Evolutionary conservation across 1,284 basidiomycete species (phyloP).

Genomic region (Caloboletus firmus): DNA sequence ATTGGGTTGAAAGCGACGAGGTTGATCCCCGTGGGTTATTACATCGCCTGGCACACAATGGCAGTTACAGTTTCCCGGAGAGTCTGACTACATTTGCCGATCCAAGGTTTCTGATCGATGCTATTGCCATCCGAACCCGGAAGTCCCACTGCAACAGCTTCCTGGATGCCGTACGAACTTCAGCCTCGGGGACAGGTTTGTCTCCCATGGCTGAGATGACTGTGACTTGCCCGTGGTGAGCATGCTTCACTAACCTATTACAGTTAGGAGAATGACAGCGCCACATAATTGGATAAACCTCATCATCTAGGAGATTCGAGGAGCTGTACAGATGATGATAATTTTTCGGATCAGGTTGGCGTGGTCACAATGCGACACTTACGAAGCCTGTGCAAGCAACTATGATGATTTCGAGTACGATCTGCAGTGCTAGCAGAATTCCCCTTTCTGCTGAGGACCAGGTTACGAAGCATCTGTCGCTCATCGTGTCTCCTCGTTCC

Average conservation of each 20-base stretch:
- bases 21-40: slow-evolving; percentile 60
- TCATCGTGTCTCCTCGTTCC: neutral
- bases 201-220: slow-evolving; percentile 63
- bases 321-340: slow-evolving; percentile 36
- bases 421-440: slow-evolving; percentile 64
- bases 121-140: slow-evolving; percentile 35
- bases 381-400: slow-evolving; percentile 53
- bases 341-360: neutral
- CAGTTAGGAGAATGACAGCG: neutral
- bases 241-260: slow-evolving; percentile 52
- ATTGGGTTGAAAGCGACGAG: slow-evolving; percentile 44
- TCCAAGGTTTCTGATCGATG: neutral
- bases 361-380: neutral
- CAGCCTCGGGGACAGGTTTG: slow-evolving; percentile 46
- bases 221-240: slow-evolving; percentile 53
- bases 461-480: slow-evolving; percentile 38
- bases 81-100: slow-evolving; percentile 47
- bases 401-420: slow-evolving; percentile 55
- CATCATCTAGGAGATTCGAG: slow-evolving; percentile 70
- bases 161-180: slow-evolving; percentile 51
- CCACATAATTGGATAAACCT: neutral
- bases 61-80: slow-evolving; percentile 51
- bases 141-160: slow-evolving; percentile 44
- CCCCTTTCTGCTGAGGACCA: slow-evolving; percentile 60
- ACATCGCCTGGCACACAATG: slow-evolving; percentile 25